Evolutionary conservation across 108 stramenopile species (phyloP).

Genomic region (Nannochloropsis salina): DNA sequence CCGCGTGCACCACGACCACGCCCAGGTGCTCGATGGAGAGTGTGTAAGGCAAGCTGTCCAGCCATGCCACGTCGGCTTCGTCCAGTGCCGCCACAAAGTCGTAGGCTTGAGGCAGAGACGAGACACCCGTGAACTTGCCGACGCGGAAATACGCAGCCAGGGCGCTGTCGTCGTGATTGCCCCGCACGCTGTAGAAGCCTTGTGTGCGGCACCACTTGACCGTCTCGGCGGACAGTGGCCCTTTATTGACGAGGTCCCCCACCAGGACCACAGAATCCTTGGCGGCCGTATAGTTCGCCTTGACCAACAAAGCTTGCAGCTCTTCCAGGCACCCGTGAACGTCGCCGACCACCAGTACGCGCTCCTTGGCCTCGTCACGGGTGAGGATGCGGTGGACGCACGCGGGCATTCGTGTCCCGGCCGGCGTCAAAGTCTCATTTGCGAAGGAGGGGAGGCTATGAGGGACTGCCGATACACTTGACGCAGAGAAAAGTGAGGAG

Average conservation of each 20-base stretch:
- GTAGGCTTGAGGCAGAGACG: background rate
- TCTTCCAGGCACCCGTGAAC: constrained; percentile 75
- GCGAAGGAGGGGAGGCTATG: constrained; percentile 31
- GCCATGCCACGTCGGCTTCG: constrained; percentile 45
- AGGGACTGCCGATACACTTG: background rate
- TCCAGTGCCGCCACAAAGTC: background rate
- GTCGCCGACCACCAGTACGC: constrained; percentile 66
- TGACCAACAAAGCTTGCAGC: constrained; percentile 58
- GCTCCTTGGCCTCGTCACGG: constrained; percentile 21
- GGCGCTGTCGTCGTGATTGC: constrained; percentile 79
- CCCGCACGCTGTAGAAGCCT: constrained; percentile 66
- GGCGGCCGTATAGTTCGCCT: constrained; percentile 50
- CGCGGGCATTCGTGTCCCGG: background rate
- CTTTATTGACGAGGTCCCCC: constrained; percentile 86
- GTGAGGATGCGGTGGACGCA: constrained; percentile 1
- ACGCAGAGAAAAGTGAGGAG: background rate
- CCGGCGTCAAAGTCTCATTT: constrained; percentile 32
- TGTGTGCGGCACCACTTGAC: constrained; percentile 58
- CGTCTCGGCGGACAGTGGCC: constrained; percentile 66
- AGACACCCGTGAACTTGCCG: constrained; percentile 32
- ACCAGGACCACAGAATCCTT: constrained; percentile 66
- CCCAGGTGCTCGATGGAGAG: constrained; percentile 39
- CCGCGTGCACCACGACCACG: constrained; percentile 53
- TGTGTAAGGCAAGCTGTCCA: constrained; percentile 51
- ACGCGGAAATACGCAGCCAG: constrained; percentile 65